Percentiles rank a stretch among this genome's conserved stretches.
Evolutionary conservation across 306 rosid species (phyloP).

Genomic region (Rubus idaeus): DNA sequence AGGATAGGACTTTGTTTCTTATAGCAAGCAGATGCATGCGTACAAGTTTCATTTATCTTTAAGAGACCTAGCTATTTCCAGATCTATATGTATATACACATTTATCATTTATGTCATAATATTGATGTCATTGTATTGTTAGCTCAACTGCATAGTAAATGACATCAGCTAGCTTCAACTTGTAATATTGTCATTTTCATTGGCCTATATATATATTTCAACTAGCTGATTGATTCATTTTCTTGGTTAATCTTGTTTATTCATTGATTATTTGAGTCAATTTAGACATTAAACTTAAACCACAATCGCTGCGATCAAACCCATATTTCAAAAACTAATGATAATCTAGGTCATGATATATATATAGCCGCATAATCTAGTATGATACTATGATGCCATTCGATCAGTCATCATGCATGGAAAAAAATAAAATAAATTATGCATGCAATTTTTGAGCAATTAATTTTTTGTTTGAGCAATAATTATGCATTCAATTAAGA

Average conservation of each 20-base stretch:
- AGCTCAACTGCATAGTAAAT: background rate
- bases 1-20: slow-evolving; percentile 32
- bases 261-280: background rate
- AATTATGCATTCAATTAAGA: too few species aligned
- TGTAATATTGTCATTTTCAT: background rate
- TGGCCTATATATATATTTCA: background rate
- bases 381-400: background rate
- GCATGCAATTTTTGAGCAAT: too few species aligned
- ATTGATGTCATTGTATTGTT: background rate
- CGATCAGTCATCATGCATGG: background rate
- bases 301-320: background rate
- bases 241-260: background rate
- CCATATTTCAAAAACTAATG: background rate
- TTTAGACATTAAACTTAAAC: background rate
- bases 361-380: background rate
- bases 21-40: background rate
- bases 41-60: background rate
- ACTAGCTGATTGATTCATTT: background rate
- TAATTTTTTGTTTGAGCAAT: too few species aligned
- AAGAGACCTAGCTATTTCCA: background rate
- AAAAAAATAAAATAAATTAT: too few species aligned
- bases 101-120: background rate
- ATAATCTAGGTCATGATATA: background rate
- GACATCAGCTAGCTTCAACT: background rate
- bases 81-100: background rate